Evolutionary conservation across 495 filamentous ascomycete species (phyloP), one percentile per base, ranked within the genome.

Genomic region (Chlorociboria aeruginascens): DNA sequence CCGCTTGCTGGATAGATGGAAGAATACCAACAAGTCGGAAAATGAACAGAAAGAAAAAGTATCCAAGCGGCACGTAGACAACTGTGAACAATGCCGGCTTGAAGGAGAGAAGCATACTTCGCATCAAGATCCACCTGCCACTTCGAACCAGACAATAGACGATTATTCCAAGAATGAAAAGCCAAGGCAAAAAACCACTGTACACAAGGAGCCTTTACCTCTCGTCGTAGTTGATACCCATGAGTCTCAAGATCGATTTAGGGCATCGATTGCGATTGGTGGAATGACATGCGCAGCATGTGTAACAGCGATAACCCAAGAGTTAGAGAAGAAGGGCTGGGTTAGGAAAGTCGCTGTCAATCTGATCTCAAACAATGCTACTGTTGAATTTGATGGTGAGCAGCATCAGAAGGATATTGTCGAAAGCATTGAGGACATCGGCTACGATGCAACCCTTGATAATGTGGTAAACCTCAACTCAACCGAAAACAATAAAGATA

Each of bases 251-350:
- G 40, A 43, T 10, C 7, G 11, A 10, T 43, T 13, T 3, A 43
- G 16, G 31, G 40, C 28, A 1, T 25, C 40, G 9, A 4, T 43
- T 13, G 25, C 16, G 1, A 81, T 95, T 45, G 78, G 72, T 20
- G 86, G 86, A 11, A 90, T 95, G 85, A 90, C 83, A 6, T 95
- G 87, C 59, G 77, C 77, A 25, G 71, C 83, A 6, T 95, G 88
- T 57, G 70, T 78, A n/a, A 76, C 73, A 38, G 66, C 65, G 43
- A 73, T 93, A 52, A 82, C 75, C n/a, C 62, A 73, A 28, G 77
- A 74, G 4, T 54, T 94, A 29, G 67, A 81, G 43, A 71, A 77
- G 45, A 65, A 74, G 29, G 54, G 72, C 6, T 89, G 78, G 64
- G 67, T 92, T 14, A 68, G 66, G 33, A 68, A 73, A 36, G 74